Percentiles rank a stretch among this genome's conserved stretches.
These are phyloP conservation scores for Fusarium chlamydosporum DNA, from an alignment of 2,329 filamentous ascomycete genomes.

Conservation along the genomic window DNA sequence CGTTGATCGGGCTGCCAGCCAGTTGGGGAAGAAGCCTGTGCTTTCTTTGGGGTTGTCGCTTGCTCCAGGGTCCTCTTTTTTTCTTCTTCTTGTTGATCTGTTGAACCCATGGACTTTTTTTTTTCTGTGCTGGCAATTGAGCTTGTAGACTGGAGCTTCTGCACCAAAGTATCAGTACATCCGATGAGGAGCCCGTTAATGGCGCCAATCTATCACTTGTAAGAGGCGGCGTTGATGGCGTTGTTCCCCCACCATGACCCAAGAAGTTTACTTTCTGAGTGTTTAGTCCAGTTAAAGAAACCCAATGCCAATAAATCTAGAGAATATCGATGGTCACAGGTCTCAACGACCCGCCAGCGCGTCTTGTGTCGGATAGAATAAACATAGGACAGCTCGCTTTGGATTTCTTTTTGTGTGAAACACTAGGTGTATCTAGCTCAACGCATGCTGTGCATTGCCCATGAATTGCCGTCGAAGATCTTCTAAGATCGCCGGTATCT, in stretches of 20 bases:
- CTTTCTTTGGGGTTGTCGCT: slow-evolving; percentile 51
- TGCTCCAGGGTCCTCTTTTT: slow-evolving; percentile 47
- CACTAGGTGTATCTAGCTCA: slow-evolving; percentile 14
- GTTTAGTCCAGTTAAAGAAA: slow-evolving; percentile 22
- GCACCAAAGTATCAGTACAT: slow-evolving; percentile 40
- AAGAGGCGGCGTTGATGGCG: slow-evolving; percentile 30
- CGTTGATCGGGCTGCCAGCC: slow-evolving; percentile 36
- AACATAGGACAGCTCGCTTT: background rate
- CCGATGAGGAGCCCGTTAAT: slow-evolving; percentile 17
- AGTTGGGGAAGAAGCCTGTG: slow-evolving; percentile 47
- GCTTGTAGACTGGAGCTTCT: slow-evolving; percentile 41
- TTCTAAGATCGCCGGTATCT: slow-evolving; percentile 35
- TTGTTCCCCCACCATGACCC: slow-evolving; percentile 37
- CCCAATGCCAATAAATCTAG: background rate
- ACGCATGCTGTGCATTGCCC: slow-evolving; percentile 23
- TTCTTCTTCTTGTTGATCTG: slow-evolving; percentile 50
- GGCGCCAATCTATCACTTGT: slow-evolving; percentile 26
- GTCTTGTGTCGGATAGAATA: slow-evolving; percentile 34
- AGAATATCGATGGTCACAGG: slow-evolving; percentile 2
- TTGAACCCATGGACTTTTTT: slow-evolving; percentile 49
- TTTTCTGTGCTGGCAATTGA: slow-evolving; percentile 35
- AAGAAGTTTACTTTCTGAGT: slow-evolving; percentile 37
- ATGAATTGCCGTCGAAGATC: slow-evolving; percentile 37
- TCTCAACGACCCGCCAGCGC: slow-evolving; percentile 16
- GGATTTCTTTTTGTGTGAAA: slow-evolving; percentile 21